These are phyloP conservation scores for Pelargonium fulgidum DNA, from an alignment of 441 rosid genomes.

Conservation along the genomic window DNA sequence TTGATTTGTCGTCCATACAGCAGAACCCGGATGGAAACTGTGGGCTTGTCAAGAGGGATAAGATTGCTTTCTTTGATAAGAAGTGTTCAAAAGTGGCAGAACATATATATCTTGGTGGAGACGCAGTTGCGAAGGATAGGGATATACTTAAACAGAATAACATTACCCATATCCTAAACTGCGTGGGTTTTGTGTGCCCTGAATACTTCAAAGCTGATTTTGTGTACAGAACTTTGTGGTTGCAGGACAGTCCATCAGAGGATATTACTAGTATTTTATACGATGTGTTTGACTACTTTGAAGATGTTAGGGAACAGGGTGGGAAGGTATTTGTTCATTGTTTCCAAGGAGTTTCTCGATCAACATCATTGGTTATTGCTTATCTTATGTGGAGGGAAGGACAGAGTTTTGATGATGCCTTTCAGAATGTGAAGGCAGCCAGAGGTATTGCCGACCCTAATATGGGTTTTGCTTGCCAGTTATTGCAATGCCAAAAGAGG, in stretches of 20 bases:
- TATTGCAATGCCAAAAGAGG: conserved; percentile 91
- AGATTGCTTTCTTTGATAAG: conserved; percentile 85
- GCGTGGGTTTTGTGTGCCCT: conserved; percentile 95
- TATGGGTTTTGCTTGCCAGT: conserved; percentile 98
- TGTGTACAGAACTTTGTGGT: conserved; percentile 86
- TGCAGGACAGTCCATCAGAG: conserved; percentile 95
- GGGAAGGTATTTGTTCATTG: conserved; percentile 97
- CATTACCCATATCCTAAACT: conserved; percentile 82
- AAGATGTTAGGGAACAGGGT: conserved; percentile 81
- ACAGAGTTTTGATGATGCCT: conserved; percentile 94
- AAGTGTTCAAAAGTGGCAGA: conserved; percentile 93
- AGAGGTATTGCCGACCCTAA: conserved; percentile 97
- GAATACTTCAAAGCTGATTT: conserved; percentile 87
- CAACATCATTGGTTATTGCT: conserved; percentile 92
- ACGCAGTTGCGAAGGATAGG: conserved; percentile 83
- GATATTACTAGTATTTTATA: conserved; percentile 93
- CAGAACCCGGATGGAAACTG: conserved; percentile 53
- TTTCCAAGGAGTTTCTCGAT: conserved; percentile 93
- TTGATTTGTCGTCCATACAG: conserved; percentile 78
- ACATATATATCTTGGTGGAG: conserved; percentile 92
- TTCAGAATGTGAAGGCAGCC: conserved; percentile 88
- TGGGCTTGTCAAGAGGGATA: conserved; percentile 75
- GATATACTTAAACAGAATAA: conserved; percentile 69
- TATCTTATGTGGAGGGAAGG: conserved; percentile 99
- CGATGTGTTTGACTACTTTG: conserved; percentile 95